These are phyloP conservation scores for Yamadazyma scolyti DNA, from an alignment of 805 yeast species.

Conservation along the genomic window DNA sequence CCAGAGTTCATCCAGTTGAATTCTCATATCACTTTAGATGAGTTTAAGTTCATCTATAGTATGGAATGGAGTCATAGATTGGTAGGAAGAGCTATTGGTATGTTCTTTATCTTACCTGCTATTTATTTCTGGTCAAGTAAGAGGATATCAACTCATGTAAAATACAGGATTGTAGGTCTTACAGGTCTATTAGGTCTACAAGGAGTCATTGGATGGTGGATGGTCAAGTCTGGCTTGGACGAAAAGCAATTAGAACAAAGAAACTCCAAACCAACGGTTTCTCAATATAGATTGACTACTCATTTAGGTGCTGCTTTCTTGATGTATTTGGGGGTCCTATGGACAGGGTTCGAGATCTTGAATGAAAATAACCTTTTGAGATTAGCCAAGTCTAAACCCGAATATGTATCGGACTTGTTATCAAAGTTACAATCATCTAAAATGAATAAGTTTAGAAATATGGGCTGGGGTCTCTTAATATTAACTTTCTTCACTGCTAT, in stretches of 20 bases:
- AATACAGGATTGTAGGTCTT: conserved; percentile 65
- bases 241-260: conserved; percentile 72
- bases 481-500: conserved; percentile 86
- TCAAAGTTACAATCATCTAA: conserved; percentile 60
- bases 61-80: conserved; percentile 98
- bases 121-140: conserved; percentile 68
- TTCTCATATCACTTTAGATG: conserved; percentile 84
- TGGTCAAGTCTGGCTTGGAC: conserved; percentile 95
- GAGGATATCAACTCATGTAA: conserved; percentile 63
- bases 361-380: conserved; percentile 67
- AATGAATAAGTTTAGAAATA: conserved; percentile 52
- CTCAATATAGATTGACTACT: conserved; percentile 90
- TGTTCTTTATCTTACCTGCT: conserved; percentile 80
- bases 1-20: conserved; percentile 92
- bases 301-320: conserved; percentile 92
- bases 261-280: conserved; percentile 93
- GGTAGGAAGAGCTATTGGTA: conserved; percentile 88
- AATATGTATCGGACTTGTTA: conserved; percentile 46
- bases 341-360: conserved; percentile 83
- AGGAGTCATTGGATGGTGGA: conserved; percentile 99
- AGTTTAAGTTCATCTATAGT: conserved; percentile 87
- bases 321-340: conserved; percentile 82
- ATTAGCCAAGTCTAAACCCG: conserved; percentile 43
- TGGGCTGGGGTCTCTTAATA: conserved; percentile 54
- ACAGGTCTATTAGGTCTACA: conserved; percentile 82